phyloP scores from a whole-genome alignment of 208 protist genomes.

The Leishmania tropica region DNA sequence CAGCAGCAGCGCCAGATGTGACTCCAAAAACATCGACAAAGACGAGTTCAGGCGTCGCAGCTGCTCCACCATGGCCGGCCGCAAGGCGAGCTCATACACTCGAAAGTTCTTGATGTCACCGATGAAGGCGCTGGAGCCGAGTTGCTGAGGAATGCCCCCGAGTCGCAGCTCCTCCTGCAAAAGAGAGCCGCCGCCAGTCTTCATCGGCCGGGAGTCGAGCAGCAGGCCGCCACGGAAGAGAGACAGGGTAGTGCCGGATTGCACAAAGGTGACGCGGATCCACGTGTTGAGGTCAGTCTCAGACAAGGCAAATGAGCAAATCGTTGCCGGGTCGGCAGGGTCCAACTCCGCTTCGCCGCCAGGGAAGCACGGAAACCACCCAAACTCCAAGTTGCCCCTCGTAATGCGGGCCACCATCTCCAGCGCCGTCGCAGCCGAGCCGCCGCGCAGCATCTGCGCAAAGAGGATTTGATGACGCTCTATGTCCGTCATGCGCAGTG shows the following conservation, averaged over 20 bases:
- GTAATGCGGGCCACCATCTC: slow-evolving; percentile 59
- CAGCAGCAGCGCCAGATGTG: slow-evolving; percentile 44
- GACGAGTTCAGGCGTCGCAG: slow-evolving; percentile 39
- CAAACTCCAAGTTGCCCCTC: slow-evolving; percentile 57
- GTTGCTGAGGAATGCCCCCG: slow-evolving; percentile 52
- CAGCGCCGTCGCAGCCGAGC: slow-evolving; percentile 9
- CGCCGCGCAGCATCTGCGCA: slow-evolving; percentile 41
- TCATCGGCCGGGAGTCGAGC: slow-evolving; percentile 41
- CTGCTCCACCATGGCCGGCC: slow-evolving; percentile 54
- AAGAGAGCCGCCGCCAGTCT: slow-evolving; percentile 32
- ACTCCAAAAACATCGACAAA: slow-evolving; percentile 36
- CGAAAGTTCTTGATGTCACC: slow-evolving; percentile 79
- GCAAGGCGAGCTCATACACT: slow-evolving; percentile 72
- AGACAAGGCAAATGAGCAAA: slow-evolving; percentile 28
- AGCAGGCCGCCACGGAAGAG: slow-evolving; percentile 72
- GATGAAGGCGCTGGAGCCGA: slow-evolving; percentile 37
- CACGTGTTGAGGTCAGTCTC: slow-evolving; percentile 35
- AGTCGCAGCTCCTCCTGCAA: slow-evolving; percentile 67
- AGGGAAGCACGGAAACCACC: slow-evolving; percentile 37
- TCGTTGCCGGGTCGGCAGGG: slow-evolving; percentile 4
- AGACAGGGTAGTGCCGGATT: slow-evolving; percentile 50
- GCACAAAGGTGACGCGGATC: slow-evolving; percentile 79
- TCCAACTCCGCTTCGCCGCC: slow-evolving; percentile 24
- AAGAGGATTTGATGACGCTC: slow-evolving; percentile 73
- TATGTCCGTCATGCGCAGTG: slow-evolving; percentile 53